These are phyloP conservation scores for Thalassiosira mediterranea DNA, from an alignment of 352 stramenopile species.

Conservation along the genomic window DNA sequence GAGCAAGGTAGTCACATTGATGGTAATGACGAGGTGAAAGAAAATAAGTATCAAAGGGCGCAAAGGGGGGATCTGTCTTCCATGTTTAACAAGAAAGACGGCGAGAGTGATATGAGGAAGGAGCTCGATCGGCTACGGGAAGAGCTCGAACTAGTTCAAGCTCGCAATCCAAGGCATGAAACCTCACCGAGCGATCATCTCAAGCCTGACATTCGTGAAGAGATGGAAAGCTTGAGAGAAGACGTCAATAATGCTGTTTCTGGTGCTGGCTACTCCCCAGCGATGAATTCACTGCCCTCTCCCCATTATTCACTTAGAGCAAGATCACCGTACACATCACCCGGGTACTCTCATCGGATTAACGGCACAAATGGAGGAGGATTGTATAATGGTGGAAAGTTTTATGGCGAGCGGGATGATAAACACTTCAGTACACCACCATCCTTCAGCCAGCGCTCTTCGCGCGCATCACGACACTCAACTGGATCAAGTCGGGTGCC, in stretches of 20 bases:
- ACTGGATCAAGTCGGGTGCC: not conserved
- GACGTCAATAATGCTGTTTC: not conserved
- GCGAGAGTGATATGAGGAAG: conserved; percentile 16
- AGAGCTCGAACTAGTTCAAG: conserved; percentile 20
- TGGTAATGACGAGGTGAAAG: conserved; percentile 4
- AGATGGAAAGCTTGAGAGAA: conserved; percentile 9
- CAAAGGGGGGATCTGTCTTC: not conserved
- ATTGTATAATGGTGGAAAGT: too few species aligned
- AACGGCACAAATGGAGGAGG: not conserved
- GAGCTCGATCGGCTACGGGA: conserved; percentile 20
- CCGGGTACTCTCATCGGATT: not conserved
- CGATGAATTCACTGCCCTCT: not conserved
- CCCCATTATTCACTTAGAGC: not conserved
- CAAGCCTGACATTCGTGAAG: conserved; percentile 14
- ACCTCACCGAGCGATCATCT: conserved; percentile 1
- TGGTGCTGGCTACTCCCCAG: not conserved
- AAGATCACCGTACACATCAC: not conserved
- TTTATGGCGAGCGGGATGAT: not conserved
- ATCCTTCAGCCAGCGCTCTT: not conserved
- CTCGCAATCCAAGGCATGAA: not conserved
- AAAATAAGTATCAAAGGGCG: not conserved
- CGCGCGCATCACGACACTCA: not conserved
- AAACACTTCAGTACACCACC: not conserved
- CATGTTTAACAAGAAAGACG: not conserved
- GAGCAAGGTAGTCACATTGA: not conserved